Percentiles rank a stretch among this genome's conserved stretches.
Evolutionary conservation across 2,329 filamentous ascomycete genomes (phyloP).

Genomic region (Botryotinia globosa): DNA sequence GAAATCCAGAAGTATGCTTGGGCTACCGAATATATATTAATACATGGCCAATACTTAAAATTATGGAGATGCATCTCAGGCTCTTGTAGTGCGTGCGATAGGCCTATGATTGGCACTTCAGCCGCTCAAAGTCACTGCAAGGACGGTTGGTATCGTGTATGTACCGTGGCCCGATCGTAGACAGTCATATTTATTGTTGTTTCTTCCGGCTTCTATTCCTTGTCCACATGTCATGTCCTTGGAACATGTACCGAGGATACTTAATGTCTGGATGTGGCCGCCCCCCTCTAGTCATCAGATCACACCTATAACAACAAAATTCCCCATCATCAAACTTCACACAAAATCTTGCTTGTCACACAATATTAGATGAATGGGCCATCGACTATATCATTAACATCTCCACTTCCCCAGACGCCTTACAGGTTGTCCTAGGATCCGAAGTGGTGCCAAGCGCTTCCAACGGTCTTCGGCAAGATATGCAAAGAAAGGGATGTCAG

Average conservation of each 20-base stretch:
- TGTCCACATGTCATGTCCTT: slow-evolving; percentile 33
- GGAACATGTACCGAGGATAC: slow-evolving; percentile 35
- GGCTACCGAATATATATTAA: slow-evolving; percentile 7
- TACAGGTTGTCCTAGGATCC: slow-evolving; percentile 15
- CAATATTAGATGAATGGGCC: slow-evolving; percentile 13
- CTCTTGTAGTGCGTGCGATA: not conserved
- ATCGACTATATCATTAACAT: slow-evolving; percentile 19
- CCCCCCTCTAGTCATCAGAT: slow-evolving; percentile 33
- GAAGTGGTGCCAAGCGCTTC: slow-evolving; percentile 18
- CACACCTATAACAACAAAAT: slow-evolving; percentile 24
- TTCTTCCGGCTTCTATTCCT: slow-evolving; percentile 28
- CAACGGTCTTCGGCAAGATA: slow-evolving; percentile 28
- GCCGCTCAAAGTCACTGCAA: slow-evolving; percentile 45
- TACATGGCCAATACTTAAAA: slow-evolving; percentile 17
- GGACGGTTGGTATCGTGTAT: slow-evolving; percentile 33
- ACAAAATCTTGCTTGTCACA: slow-evolving; percentile 5
- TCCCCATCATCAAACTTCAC: slow-evolving; percentile 15
- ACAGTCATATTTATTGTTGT: slow-evolving; percentile 29
- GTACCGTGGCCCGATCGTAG: slow-evolving; percentile 43
- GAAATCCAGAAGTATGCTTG: slow-evolving; percentile 8
- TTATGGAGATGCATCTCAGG: not conserved
- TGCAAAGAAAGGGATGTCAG: slow-evolving; percentile 35
- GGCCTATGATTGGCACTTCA: slow-evolving; percentile 10
- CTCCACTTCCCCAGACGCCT: slow-evolving; percentile 21
- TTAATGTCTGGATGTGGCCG: slow-evolving; percentile 29